Evolutionary conservation across 495 filamentous ascomycete species (phyloP), one percentile per base, ranked within the genome.

Genomic region (Cercophora newfieldiana): DNA sequence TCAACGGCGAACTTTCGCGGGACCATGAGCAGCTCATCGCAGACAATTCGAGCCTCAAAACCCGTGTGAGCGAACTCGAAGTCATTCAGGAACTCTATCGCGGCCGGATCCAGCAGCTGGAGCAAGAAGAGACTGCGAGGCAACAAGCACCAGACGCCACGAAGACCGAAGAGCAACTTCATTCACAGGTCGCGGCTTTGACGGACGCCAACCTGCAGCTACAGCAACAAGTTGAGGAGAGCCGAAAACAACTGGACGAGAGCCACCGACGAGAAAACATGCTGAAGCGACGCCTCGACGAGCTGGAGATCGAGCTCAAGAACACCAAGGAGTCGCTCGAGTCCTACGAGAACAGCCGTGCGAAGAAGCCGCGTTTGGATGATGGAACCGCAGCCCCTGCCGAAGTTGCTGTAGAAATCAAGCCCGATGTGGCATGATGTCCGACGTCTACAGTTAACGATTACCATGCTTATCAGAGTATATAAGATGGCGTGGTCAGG

Each of bases 51-150:
- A 87, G 86, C 49, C 80, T 97, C 37, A 95, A 93, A 80, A 97
- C 93, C 6, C 89, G 94, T 26, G 93, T 97, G 55, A 91, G 85
- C 70, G 95, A 99, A 75, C 83, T 99, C 22, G 95, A 99, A 74
- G 86, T 99, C 56, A 96, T 99, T 76, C 97, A 97, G 70, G 92
- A 93, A 69, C 83, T 99, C 26, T 98, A 96, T 81, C 84, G 91
- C 30, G 91, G 90, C n/a, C 88, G 94, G 25, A 90, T 98, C 48
- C 85, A 85, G 19, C 92, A 98, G 73, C 85, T 97, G 1, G 94
- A 99, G 66, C 85, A 89, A 66, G 90, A 89, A 68, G 91, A 94
- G 26, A 63, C 28, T 10, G 57, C 72, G n/a, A 49, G 26, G 81
- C 82, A 58, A 86, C 87, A 56, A 86, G 87, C 50, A 81, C 88